phyloP scores from a whole-genome alignment of 768 basidiomycete species.

The Calocybe gangraenosa region DNA sequence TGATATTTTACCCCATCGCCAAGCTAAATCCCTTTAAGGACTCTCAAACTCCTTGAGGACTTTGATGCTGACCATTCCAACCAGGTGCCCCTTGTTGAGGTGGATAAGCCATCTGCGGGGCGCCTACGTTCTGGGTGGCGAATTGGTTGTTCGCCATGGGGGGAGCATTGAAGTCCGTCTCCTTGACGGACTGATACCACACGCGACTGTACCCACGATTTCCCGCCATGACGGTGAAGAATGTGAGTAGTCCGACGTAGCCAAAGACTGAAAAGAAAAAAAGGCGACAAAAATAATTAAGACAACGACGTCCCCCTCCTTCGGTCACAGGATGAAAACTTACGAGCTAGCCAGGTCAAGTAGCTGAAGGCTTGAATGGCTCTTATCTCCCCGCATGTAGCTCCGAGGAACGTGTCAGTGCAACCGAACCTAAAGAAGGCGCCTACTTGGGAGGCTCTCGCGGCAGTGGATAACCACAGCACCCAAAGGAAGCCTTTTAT shows the following conservation, averaged over 20 bases:
- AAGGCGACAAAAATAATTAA: too few relatives aligned
- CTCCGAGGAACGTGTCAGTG: too few relatives aligned
- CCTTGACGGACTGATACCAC: slow-evolving; percentile 32
- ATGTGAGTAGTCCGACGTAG: slow-evolving; percentile 28
- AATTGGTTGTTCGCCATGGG: slow-evolving; percentile 7
- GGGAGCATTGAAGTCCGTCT: slow-evolving; percentile 28
- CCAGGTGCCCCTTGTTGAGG: slow-evolving; percentile 9
- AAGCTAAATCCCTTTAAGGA: too few relatives aligned
- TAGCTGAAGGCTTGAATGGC: slow-evolving; percentile 42
- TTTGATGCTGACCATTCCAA: slow-evolving; percentile 10
- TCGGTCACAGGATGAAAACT: slow-evolving; percentile 16
- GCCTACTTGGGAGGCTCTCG: slow-evolving; percentile 25
- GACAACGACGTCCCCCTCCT: too few relatives aligned
- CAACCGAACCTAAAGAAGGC: slow-evolving; percentile 12
- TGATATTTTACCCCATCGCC: too few relatives aligned
- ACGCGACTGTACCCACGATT: slow-evolving; percentile 29
- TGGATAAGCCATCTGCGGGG: slow-evolving; percentile 6
- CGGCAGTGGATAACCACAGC: slow-evolving; percentile 39
- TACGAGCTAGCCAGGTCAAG: slow-evolving; percentile 39
- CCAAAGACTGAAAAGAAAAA: slow-evolving; percentile 35
- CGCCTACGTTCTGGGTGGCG: slow-evolving; percentile 8
- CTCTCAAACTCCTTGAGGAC: too few relatives aligned
- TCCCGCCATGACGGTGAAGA: slow-evolving; percentile 24
- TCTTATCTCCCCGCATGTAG: slow-evolving; percentile 34
- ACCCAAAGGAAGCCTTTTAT: slow-evolving; percentile 42